Evolutionary conservation across 2,329 filamentous ascomycete species (phyloP).

Genomic region (Xylariaceae sp.): DNA sequence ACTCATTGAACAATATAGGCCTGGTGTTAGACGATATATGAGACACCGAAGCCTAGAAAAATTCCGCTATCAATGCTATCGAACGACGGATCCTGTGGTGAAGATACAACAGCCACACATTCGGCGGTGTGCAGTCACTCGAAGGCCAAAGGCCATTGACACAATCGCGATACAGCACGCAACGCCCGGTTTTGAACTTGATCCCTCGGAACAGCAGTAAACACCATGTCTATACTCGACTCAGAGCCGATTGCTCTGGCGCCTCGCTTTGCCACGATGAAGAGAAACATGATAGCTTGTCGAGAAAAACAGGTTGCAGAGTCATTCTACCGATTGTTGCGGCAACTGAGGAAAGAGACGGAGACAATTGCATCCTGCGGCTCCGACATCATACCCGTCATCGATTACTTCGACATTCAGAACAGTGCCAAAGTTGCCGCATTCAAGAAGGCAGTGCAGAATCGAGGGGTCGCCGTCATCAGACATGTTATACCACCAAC

Average conservation of each 20-base stretch:
- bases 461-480: conserved; percentile 63
- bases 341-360: conserved; percentile 36
- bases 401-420: conserved; percentile 40
- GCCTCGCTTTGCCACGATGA: conserved; percentile 42
- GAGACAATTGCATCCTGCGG: conserved; percentile 35
- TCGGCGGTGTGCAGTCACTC: too few relatives aligned
- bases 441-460: conserved; percentile 39
- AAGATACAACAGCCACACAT: too few relatives aligned
- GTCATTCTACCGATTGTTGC: conserved; percentile 42
- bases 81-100: too few relatives aligned
- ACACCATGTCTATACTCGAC: conserved; percentile 32
- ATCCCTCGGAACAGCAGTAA: conserved; percentile 12
- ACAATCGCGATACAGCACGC: too few relatives aligned
- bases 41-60: too few relatives aligned
- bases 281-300: conserved; percentile 38
- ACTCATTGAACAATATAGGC: too few relatives aligned
- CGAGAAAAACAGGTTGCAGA: conserved; percentile 37
- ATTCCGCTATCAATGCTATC: too few relatives aligned
- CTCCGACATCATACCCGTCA: conserved; percentile 39
- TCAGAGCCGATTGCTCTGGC: conserved; percentile 39
- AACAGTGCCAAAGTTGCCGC: conserved; percentile 23
- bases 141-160: too few relatives aligned
- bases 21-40: too few relatives aligned
- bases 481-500: conserved; percentile 62
- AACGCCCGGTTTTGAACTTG: neutral